Percentiles rank a stretch among this genome's conserved stretches.
These are phyloP conservation scores for Ensete glaucum DNA, from an alignment of 176 grass and related monocot species.

Conservation along the genomic window DNA sequence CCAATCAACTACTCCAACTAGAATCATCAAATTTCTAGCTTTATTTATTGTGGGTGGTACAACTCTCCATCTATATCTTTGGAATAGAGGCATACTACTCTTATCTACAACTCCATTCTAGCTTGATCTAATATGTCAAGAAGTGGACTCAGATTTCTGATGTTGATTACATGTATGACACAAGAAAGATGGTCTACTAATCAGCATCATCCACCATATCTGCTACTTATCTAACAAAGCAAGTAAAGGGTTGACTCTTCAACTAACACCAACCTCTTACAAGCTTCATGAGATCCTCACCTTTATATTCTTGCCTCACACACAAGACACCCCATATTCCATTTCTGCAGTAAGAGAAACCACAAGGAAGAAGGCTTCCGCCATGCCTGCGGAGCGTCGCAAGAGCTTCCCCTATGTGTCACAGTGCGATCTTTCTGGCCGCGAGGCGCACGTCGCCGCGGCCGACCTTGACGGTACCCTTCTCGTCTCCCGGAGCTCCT, in stretches of 20 bases:
- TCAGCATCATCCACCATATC: too few species aligned
- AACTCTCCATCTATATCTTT: too few species aligned
- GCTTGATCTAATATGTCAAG: too few species aligned
- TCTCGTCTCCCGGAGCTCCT: conserved; percentile 55
- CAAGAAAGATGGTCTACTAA: too few species aligned
- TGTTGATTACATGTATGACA: too few species aligned
- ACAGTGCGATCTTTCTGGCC: conserved; percentile 9
- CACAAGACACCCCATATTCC: background rate
- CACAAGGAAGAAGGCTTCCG: background rate
- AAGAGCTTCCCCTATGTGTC: conserved; percentile 43
- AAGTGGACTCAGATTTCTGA: too few species aligned
- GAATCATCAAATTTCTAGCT: background rate
- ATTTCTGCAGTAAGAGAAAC: too few species aligned
- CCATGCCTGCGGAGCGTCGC: background rate
- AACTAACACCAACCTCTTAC: background rate
- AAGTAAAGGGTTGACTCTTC: background rate
- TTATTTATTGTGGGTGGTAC: background rate
- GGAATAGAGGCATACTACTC: too few species aligned
- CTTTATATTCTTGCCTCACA: background rate
- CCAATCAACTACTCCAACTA: background rate
- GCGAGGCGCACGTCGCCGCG: conserved; percentile 27
- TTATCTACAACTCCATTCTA: too few species aligned
- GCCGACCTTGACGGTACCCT: conserved; percentile 85
- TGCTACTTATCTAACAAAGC: too few species aligned
- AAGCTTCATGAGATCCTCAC: background rate